Evolutionary conservation across 78 protist species (phyloP).

Genomic region (Polysphondylium violaceum): DNA sequence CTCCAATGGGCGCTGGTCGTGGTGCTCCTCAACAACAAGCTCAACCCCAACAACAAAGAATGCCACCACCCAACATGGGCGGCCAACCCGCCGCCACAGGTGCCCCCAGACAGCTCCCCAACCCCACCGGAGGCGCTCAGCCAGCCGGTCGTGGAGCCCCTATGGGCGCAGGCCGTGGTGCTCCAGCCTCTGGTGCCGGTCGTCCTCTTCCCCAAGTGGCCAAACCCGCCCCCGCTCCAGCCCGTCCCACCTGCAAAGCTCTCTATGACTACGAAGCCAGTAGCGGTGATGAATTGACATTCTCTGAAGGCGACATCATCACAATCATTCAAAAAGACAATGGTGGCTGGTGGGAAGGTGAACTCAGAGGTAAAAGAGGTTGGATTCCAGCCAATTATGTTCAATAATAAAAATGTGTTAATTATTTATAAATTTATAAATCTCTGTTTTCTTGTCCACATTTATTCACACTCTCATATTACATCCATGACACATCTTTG

Average conservation of each 20-base stretch:
- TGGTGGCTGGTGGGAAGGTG: slow-evolving; percentile 93
- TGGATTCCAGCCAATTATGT: slow-evolving; percentile 84
- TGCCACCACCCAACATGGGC: neutral
- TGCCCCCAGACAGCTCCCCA: neutral
- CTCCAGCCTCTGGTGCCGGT: slow-evolving; percentile 27
- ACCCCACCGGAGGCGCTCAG: neutral
- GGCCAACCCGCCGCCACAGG: slow-evolving; percentile 11
- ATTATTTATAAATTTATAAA: no score
- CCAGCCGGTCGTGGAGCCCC: slow-evolving; percentile 52
- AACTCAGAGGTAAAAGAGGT: slow-evolving; percentile 84
- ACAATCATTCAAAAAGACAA: slow-evolving; percentile 71
- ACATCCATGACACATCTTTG: no score
- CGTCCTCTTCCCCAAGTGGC: slow-evolving; percentile 45
- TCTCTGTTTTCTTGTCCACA: no score
- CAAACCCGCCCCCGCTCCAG: slow-evolving; percentile 66
- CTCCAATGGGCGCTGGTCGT: slow-evolving; percentile 57
- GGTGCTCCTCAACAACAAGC: slow-evolving; percentile 51
- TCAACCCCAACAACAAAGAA: slow-evolving; percentile 15
- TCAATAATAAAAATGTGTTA: no score
- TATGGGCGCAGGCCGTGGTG: slow-evolving; percentile 54
- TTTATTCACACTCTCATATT: no score
- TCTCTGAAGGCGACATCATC: slow-evolving; percentile 88
- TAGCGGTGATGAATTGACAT: slow-evolving; percentile 86
- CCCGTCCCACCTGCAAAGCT: slow-evolving; percentile 76
- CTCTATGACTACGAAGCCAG: slow-evolving; percentile 84